A percentile compares a stretch with the other conserved stretches of the same genome.
Evolutionary conservation across 148 eudicot species (phyloP).

Genomic region (Rhododendron griersonianum): DNA sequence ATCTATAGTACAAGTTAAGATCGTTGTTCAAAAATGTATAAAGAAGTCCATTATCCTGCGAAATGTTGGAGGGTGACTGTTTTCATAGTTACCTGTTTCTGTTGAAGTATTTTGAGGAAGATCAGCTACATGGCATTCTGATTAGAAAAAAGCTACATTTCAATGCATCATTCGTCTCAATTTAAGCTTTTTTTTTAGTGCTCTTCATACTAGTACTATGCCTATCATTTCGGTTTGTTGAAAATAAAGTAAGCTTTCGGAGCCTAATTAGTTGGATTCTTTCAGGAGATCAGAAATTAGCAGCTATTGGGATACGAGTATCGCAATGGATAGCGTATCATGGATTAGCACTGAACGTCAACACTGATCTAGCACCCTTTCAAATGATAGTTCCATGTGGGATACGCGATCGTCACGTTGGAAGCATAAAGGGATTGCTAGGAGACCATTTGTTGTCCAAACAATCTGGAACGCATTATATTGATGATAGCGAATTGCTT

Average conservation of each 20-base stretch:
- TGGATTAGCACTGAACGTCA: slow-evolving; percentile 84
- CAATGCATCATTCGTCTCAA: neutral
- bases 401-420: slow-evolving; percentile 62
- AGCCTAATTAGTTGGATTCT: slow-evolving; percentile 3
- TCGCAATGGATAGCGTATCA: slow-evolving; percentile 82
- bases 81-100: neutral
- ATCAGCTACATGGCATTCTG: neutral
- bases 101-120: neutral
- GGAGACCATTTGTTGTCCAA: neutral
- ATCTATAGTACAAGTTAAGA: too few relatives aligned
- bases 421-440: slow-evolving; percentile 65
- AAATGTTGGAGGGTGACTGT: neutral
- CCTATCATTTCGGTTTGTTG: neutral
- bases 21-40: neutral
- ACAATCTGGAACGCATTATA: slow-evolving; percentile 2
- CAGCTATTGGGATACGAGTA: slow-evolving; percentile 80
- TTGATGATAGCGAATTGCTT: slow-evolving; percentile 45
- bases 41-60: neutral
- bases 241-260: neutral
- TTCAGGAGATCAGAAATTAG: slow-evolving; percentile 69
- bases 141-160: too few relatives aligned
- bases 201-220: neutral
- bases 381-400: slow-evolving; percentile 82
- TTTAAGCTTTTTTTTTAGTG: neutral
- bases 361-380: slow-evolving; percentile 66